Base-by-base conservation (phyloP, 2,329 filamentous ascomycete species). In the Monilinia fructigena region DNA sequence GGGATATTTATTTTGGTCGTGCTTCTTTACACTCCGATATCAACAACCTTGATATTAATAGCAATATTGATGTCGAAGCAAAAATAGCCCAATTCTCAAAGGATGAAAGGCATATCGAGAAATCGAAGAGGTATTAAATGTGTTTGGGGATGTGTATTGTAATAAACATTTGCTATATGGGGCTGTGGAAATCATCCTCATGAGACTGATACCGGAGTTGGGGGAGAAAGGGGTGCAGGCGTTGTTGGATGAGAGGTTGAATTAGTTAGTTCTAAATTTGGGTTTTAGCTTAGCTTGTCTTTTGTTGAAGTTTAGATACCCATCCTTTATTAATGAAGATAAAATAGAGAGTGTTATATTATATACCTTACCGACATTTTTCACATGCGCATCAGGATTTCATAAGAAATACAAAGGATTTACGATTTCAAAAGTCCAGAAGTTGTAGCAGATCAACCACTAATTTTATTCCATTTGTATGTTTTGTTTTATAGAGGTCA, bases 161-260 rank as follows among this genome's bases (percentile, higher is more conserved):
- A 99, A 99, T 79, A 96, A 93, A 80, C 93, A 97, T 79, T 80
- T 98, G 42, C 81, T 97, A 72, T 97, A 96, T 75, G 83, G 86
- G 55, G 82, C 95, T 58, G 79, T 98, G 45, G 95, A 99, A 79
- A 79, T 94, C 67, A 76, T 97, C 2, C 81, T 97, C n/a, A 85
- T 92, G 66, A 86, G 89, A 70, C 78, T 98, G 69, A 85, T 97
- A 75, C 95, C 95, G 5, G 95, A 99, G 79, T 77, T 98, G 73
- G 83, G 83, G 64, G 89, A 92, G 73, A 87, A 86, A 75, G 86
- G 87, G 48, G 84, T 92, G 40, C 81, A 82, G 65, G 90, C 92
- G 73, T 78, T 96, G 66, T 86, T 90, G 84, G 88, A 86, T 70
- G 90, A 93, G 78, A 84, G 92, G 73, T 81, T 93, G 59, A 77